Evolutionary conservation across 2,329 filamentous ascomycete species (phyloP).

Genomic region (Colletotrichum viniferum): DNA sequence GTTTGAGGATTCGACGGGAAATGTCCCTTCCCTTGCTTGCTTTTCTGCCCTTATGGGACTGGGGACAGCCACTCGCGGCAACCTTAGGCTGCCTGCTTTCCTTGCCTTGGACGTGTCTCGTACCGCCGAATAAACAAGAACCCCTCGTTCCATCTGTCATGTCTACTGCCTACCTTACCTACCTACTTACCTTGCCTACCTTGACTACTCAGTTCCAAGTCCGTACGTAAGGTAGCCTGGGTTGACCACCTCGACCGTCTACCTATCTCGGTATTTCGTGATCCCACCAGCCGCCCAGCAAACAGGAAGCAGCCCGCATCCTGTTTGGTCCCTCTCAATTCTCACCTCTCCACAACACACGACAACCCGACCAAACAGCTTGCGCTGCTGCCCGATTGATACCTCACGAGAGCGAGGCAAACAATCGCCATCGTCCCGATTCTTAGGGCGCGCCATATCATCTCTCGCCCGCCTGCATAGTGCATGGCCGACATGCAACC

Average conservation of each 20-base stretch:
- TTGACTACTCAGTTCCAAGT: not conserved
- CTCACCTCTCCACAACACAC: not conserved
- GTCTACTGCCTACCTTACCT: not conserved
- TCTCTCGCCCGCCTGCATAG: slow-evolving; percentile 8
- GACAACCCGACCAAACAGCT: slow-evolving; percentile 7
- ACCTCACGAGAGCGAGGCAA: slow-evolving; percentile 18
- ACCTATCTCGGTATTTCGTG: not conserved
- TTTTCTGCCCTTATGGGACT: not conserved
- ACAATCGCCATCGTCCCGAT: not conserved
- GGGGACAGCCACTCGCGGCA: not conserved
- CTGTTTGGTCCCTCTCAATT: not conserved
- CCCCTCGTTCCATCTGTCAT: not conserved
- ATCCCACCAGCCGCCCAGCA: not conserved
- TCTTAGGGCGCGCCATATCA: slow-evolving; percentile 20
- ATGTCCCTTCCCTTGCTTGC: not conserved
- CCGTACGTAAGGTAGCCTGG: not conserved
- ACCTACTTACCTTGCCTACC: not conserved
- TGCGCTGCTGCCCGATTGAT: slow-evolving; percentile 23
- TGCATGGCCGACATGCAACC: slow-evolving; percentile 20
- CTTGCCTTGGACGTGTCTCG: not conserved
- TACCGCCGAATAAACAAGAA: not conserved
- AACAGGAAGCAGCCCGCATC: not conserved
- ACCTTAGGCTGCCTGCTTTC: not conserved
- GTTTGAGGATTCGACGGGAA: not conserved
- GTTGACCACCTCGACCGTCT: not conserved